These are phyloP conservation scores for Tylopilus balloui DNA, from an alignment of 768 basidiomycete species.

Conservation along the genomic window DNA sequence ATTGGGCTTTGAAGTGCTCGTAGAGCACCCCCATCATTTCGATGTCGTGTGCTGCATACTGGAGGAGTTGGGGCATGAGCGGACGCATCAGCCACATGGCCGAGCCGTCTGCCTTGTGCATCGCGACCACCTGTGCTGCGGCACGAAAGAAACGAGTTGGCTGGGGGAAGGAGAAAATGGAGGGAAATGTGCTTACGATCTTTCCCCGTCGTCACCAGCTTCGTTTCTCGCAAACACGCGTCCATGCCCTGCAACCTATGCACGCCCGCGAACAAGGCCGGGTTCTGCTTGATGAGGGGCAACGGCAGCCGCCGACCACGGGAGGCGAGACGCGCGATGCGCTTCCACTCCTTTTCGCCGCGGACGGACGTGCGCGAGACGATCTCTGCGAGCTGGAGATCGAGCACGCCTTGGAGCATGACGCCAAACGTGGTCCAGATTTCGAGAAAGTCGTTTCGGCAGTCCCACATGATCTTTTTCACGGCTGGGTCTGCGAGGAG, in stretches of 20 bases:
- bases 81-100: conserved; percentile 36
- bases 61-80: conserved; percentile 32
- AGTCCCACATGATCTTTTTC: conserved; percentile 42
- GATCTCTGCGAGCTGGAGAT: conserved; percentile 41
- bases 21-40: conserved; percentile 36
- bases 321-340: conserved; percentile 25
- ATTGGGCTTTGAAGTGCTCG: conserved; percentile 28
- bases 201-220: conserved; percentile 26
- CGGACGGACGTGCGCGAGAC: conserved; percentile 23
- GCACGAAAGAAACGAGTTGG: neutral
- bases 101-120: conserved; percentile 32
- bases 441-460: conserved; percentile 39
- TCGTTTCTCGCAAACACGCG: conserved; percentile 27
- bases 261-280: conserved; percentile 26
- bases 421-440: conserved; percentile 28
- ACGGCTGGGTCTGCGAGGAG: conserved; percentile 29
- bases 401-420: conserved; percentile 32
- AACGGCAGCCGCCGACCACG: conserved; percentile 24
- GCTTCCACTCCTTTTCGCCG: conserved; percentile 26
- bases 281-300: conserved; percentile 22
- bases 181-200: conserved; percentile 27
- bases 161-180: neutral
- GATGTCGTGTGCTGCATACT: conserved; percentile 43
- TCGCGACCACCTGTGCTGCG: conserved; percentile 34
- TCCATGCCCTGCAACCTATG: conserved; percentile 37